A percentile compares a stretch with the other conserved stretches of the same genome.
Conservation (phyloP, 2,329 filamentous ascomycete species). For the Aureobasidium sp. region DNA sequence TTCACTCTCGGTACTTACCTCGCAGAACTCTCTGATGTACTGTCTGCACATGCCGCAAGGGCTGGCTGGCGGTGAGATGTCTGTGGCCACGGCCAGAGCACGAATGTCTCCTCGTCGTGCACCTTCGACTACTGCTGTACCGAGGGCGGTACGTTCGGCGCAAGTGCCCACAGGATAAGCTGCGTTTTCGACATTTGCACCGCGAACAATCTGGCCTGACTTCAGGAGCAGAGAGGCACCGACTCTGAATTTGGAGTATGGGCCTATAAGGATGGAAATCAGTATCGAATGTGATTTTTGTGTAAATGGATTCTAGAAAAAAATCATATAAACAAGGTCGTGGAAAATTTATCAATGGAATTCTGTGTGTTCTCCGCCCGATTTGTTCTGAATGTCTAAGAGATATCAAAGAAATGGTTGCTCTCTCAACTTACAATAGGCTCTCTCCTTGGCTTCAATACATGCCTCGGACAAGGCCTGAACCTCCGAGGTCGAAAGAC, state of each 20-base stretch:
- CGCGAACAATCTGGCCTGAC: conserved; percentile 47
- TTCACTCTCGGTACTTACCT: conserved; percentile 23
- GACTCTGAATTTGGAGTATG: conserved; percentile 87
- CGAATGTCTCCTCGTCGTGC: conserved; percentile 51
- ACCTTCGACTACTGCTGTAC: conserved; percentile 59
- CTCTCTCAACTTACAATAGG: conserved; percentile 61
- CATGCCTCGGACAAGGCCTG: conserved; percentile 54
- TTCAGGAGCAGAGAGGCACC: conserved; percentile 68
- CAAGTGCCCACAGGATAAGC: conserved; percentile 92
- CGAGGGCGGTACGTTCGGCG: conserved; percentile 85
- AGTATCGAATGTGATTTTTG: neutral
- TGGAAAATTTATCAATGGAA: too few species aligned
- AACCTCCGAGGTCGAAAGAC: conserved; percentile 58
- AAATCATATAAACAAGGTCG: too few species aligned
- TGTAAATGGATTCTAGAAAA: too few species aligned
- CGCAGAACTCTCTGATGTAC: conserved; percentile 51
- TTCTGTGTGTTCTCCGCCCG: too few species aligned
- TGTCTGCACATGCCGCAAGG: conserved; percentile 97
- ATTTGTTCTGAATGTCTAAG: too few species aligned
- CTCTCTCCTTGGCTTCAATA: conserved; percentile 63
- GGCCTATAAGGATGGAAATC: conserved; percentile 41
- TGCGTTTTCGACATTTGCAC: conserved; percentile 91
- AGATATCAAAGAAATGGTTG: neutral
- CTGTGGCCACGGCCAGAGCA: conserved; percentile 78
- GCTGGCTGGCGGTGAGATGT: conserved; percentile 44